Evolutionary conservation across 148 eudicot species (phyloP), one percentile per base, ranked within the genome.

Genomic region (Rhododendron kiyosumense): DNA sequence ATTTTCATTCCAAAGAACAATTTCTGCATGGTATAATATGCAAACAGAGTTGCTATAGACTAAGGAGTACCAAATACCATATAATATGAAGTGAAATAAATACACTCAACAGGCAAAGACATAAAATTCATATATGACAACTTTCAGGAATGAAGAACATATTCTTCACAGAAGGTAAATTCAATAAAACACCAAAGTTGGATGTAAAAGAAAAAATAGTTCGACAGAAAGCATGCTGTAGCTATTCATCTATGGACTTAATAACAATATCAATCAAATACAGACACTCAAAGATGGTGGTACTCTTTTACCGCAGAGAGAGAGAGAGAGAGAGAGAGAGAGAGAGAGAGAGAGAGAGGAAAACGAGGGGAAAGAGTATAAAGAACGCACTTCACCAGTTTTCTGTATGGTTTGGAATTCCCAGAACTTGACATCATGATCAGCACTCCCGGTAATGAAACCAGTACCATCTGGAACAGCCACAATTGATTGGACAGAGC

Each of bases 371-470:
- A 46, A 63, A 84, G 82, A 41, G 87, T 65, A 79, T 3, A 67
- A 85, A 74, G 79, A 81, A 94, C 95, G 83, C 78, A 94, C 97
- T 71, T 92, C 91, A 84, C 93, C 93, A 85, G 94, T 61, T 83
- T 90, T 93, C 84, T 92, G 85, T 45, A 78, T 75, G 65, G 81
- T 88, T 83, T 89, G 84, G 88, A 94, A 97, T 43, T 94, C 95
- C 99, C 99, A 97, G 83, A 95, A 94, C 91, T 97, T 97, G 78
- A 97, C 93, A 88, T 97, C 99, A 32, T 94, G 96, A 87, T 95
- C 99, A 84, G 94, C 85, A 88, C 99, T 95, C 87, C 99, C 99
- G n/a, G 94, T 94, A 69, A 95, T 89, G 88, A 97, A 94, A 78
- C 99, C 98, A 80, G 86, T 91, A 73, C 91, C 95, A 91, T 94